A percentile compares a stretch with the other conserved stretches of the same genome.
phyloP scores from a whole-genome alignment of 2,329 filamentous ascomycete species.

The Claviceps sp. region DNA sequence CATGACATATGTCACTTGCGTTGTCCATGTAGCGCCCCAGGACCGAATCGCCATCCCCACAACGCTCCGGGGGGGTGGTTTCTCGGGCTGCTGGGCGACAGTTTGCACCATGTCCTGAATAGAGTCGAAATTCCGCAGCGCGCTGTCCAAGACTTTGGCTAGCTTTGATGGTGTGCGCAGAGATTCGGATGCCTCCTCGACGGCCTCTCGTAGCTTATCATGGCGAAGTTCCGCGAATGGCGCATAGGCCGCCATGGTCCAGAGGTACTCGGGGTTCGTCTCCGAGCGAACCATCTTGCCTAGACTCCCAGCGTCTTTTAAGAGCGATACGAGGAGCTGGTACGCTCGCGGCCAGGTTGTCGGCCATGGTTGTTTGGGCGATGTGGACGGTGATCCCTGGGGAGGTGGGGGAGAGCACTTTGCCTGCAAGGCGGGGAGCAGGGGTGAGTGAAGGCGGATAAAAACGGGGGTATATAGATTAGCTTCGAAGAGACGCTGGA shows the following conservation, averaged over 20 bases:
- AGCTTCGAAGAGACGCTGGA: slow-evolving; percentile 4
- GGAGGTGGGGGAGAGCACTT: neutral
- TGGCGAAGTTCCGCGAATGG: slow-evolving; percentile 7
- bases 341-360: slow-evolving; percentile 5
- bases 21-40: slow-evolving; percentile 8
- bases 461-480: slow-evolving; percentile 7
- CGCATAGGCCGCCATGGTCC: slow-evolving; percentile 8
- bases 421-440: neutral
- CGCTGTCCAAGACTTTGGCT: slow-evolving; percentile 4
- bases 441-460: slow-evolving; percentile 5
- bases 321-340: neutral
- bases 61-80: slow-evolving; percentile 1
- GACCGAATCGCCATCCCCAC: slow-evolving; percentile 10
- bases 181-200: slow-evolving; percentile 6
- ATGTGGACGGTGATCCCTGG: neutral
- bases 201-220: slow-evolving; percentile 1
- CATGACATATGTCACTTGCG: slow-evolving; percentile 8
- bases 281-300: slow-evolving; percentile 6
- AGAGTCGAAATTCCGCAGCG: slow-evolving; percentile 7
- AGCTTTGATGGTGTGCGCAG: slow-evolving; percentile 5
- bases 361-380: slow-evolving; percentile 3
- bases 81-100: neutral
- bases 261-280: slow-evolving; percentile 3
- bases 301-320: slow-evolving; percentile 1
- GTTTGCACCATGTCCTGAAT: neutral